Evolutionary conservation across 2,329 filamentous ascomycete genomes (phyloP).

Genomic region (Ophiocordyceps unilateralis): DNA sequence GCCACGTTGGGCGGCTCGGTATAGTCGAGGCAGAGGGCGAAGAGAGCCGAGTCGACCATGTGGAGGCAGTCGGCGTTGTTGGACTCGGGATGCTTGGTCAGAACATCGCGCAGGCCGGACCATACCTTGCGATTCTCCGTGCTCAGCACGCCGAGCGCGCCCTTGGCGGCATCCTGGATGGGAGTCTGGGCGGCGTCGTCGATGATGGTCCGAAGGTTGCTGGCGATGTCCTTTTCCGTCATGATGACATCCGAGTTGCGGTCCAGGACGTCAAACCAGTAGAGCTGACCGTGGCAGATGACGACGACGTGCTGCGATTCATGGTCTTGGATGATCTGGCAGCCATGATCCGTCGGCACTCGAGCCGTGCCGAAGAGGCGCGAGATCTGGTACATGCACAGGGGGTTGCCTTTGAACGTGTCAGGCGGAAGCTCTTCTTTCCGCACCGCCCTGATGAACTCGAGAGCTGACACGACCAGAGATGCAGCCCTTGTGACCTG

Average conservation of each 20-base stretch:
- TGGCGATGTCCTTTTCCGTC: constrained; percentile 81
- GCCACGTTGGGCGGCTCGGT: constrained; percentile 67
- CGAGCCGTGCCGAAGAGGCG: constrained; percentile 87
- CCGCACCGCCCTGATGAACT: constrained; percentile 83
- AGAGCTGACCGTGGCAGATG: constrained; percentile 87
- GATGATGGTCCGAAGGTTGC: constrained; percentile 83
- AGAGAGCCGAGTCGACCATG: constrained; percentile 87
- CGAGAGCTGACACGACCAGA: constrained; percentile 72
- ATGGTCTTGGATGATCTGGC: constrained; percentile 87
- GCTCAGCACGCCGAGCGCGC: constrained; percentile 79
- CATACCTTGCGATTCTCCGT: constrained; percentile 95
- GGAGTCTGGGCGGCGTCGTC: constrained; percentile 81
- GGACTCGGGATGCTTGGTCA: constrained; percentile 70
- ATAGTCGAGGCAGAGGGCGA: constrained; percentile 83
- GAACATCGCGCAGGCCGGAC: constrained; percentile 76
- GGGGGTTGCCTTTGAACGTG: constrained; percentile 61
- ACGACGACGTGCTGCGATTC: constrained; percentile 88
- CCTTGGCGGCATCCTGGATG: constrained; percentile 89
- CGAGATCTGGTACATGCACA: constrained; percentile 98
- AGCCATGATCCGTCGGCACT: constrained; percentile 85
- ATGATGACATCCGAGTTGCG: constrained; percentile 92
- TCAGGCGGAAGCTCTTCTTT: constrained; percentile 88
- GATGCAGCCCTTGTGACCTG: constrained; percentile 92
- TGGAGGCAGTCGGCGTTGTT: constrained; percentile 94
- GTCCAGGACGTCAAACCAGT: constrained; percentile 97